A percentile compares a stretch with the other conserved stretches of the same genome.
phyloP scores from a whole-genome alignment of 2,329 filamentous ascomycete genomes.

The Fusarium sublunatum region DNA sequence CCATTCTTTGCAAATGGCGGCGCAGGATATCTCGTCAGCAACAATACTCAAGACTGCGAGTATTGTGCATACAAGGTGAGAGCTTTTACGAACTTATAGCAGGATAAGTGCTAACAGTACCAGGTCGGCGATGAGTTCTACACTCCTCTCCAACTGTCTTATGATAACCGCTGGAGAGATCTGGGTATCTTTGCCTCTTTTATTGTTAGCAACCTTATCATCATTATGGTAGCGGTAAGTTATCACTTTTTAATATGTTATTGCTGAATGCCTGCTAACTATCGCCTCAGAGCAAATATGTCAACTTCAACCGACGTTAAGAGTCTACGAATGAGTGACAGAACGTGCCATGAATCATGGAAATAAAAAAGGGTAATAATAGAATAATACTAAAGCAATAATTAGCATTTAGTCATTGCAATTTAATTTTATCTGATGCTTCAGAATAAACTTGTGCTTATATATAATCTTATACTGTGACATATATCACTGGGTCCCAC shows the following conservation, averaged over 20 bases:
- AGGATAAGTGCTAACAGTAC: conserved; percentile 84
- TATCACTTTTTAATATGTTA: rapidly evolving
- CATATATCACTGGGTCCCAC: too few relatives aligned
- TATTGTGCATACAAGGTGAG: conserved; percentile 79
- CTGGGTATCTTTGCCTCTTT: conserved; percentile 82
- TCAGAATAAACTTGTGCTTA: too few relatives aligned
- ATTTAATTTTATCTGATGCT: too few relatives aligned
- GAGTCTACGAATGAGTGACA: conserved; percentile 1
- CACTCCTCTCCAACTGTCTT: conserved; percentile 72
- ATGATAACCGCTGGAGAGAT: conserved; percentile 80
- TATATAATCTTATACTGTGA: too few relatives aligned
- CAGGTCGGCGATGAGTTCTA: conserved; percentile 85
- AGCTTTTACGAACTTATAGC: conserved; percentile 67
- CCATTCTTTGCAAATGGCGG: conserved; percentile 62
- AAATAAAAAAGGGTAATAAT: too few relatives aligned
- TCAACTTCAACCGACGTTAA: conserved; percentile 65
- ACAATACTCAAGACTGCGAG: conserved; percentile 73
- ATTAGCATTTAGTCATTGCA: too few relatives aligned
- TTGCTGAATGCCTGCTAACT: conserved; percentile 17
- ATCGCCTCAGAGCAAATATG: conserved; percentile 56
- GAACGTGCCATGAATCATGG: not conserved
- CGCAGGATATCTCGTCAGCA: conserved; percentile 76
- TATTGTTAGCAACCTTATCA: conserved; percentile 79
- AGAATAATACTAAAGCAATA: too few relatives aligned
- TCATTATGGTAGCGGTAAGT: conserved; percentile 66